phyloP scores from a whole-genome alignment of 1,284 basidiomycete genomes.

The Cryptococcus sp. region DNA sequence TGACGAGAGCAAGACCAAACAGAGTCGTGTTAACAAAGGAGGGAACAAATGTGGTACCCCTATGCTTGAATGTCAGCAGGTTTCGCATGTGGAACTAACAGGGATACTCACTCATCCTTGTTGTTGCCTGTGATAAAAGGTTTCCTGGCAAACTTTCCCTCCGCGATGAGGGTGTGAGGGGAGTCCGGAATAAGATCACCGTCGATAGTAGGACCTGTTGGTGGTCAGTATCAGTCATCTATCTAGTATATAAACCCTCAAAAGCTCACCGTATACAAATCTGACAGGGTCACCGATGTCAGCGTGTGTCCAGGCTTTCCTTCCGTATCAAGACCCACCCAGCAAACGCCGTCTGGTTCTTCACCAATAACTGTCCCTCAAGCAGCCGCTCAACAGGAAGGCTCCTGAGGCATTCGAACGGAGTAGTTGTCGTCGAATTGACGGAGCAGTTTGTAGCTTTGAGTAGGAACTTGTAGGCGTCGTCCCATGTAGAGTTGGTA shows the following conservation, averaged over 20 bases:
- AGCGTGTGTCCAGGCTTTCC: background rate
- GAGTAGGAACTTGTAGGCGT: conserved; percentile 34
- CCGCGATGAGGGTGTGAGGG: conserved; percentile 34
- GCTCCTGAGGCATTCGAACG: conserved; percentile 39
- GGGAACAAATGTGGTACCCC: conserved; percentile 39
- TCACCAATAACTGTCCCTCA: conserved; percentile 25
- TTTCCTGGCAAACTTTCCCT: conserved; percentile 38
- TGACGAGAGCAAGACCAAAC: conserved; percentile 17
- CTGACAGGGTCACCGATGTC: background rate
- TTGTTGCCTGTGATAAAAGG: conserved; percentile 48
- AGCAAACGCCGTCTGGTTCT: conserved; percentile 8
- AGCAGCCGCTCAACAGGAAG: conserved; percentile 30
- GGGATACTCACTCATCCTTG: conserved; percentile 40
- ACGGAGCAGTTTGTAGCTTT: conserved; percentile 13
- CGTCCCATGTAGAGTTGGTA: conserved; percentile 30
- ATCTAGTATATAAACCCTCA: too few species aligned
- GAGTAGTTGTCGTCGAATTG: conserved; percentile 9
- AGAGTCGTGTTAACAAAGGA: conserved; percentile 19
- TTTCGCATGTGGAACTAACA: background rate
- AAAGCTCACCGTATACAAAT: background rate
- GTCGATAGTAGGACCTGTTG: conserved; percentile 38
- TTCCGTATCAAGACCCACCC: conserved; percentile 12
- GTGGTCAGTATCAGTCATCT: background rate
- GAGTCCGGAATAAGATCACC: conserved; percentile 43
- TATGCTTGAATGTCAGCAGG: conserved; percentile 2